A percentile compares a stretch with the other conserved stretches of the same genome.
Conservation (phyloP, 2,329 filamentous ascomycete species). For the Fusarium newnesense region DNA sequence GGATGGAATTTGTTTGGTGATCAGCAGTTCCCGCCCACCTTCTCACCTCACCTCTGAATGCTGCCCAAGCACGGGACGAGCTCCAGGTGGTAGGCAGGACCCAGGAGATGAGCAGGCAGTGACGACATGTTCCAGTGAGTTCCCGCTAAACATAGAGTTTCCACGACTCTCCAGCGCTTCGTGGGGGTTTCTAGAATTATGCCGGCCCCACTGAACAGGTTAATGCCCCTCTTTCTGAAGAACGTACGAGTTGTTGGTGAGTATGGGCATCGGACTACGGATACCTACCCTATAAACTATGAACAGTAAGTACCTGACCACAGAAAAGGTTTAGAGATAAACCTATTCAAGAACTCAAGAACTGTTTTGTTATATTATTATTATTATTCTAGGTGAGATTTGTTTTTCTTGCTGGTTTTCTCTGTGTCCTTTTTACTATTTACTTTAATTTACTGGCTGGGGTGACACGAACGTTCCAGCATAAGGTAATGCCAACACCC, state of each 20-base stretch:
- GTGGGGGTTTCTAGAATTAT: slow-evolving; percentile 44
- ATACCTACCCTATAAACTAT: not conserved
- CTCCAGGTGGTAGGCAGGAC: slow-evolving; percentile 2
- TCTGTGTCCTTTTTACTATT: too few relatives aligned
- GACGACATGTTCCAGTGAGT: slow-evolving; percentile 35
- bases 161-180: slow-evolving; percentile 32
- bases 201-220: not conserved
- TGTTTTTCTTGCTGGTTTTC: not conserved
- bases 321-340: not conserved
- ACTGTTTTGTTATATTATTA: not conserved
- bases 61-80: not conserved
- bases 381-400: not conserved
- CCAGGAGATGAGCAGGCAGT: slow-evolving; percentile 34
- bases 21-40: slow-evolving; percentile 20
- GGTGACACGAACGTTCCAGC: slow-evolving; percentile 4
- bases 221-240: slow-evolving; percentile 1
- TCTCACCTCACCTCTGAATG: slow-evolving; percentile 8
- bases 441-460: not conserved
- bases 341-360: not conserved
- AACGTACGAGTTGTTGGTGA: not conserved
- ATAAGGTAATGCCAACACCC: not conserved
- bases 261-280: not conserved
- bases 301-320: not conserved
- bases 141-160: slow-evolving; percentile 34
- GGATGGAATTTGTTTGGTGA: slow-evolving; percentile 31